Conservation (phyloP, 2,329 filamentous ascomycete species). For the Mariannaea elegans region DNA sequence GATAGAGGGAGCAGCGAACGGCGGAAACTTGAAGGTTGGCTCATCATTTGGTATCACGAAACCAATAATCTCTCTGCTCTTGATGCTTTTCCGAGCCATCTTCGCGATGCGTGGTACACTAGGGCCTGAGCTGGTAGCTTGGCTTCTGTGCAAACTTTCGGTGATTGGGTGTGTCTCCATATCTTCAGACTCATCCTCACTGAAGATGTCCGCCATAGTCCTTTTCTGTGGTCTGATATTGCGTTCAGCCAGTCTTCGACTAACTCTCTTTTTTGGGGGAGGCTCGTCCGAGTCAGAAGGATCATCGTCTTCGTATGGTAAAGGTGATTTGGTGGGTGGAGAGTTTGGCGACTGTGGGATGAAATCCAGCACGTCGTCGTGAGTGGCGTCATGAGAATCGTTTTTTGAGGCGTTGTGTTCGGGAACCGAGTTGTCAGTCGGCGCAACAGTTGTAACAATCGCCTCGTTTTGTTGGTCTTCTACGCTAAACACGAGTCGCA, state of each 20-base stretch:
- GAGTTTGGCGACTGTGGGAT: neutral
- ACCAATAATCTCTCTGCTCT: slow-evolving; percentile 58
- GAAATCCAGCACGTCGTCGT: neutral
- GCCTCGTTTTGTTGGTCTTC: neutral
- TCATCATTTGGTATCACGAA: slow-evolving; percentile 39
- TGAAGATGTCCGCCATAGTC: neutral
- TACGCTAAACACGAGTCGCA: neutral
- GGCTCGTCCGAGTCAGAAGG: neutral
- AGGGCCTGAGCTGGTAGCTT: slow-evolving; percentile 11
- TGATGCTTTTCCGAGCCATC: slow-evolving; percentile 54
- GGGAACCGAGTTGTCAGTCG: neutral
- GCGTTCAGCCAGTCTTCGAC: neutral
- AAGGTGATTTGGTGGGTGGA: neutral
- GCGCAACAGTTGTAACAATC: neutral
- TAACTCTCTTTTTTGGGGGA: neutral
- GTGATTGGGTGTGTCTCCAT: neutral
- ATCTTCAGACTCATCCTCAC: slow-evolving; percentile 17
- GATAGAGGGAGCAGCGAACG: neutral
- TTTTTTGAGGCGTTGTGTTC: neutral
- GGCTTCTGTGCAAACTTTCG: slow-evolving; percentile 2
- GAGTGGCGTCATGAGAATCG: neutral
- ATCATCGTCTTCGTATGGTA: neutral
- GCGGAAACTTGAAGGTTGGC: slow-evolving; percentile 12
- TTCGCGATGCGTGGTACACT: slow-evolving; percentile 49
- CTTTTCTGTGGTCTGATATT: slow-evolving; percentile 6